Conservation (phyloP, 139 green algal species). For the Ettlia oleoabundans region DNA sequence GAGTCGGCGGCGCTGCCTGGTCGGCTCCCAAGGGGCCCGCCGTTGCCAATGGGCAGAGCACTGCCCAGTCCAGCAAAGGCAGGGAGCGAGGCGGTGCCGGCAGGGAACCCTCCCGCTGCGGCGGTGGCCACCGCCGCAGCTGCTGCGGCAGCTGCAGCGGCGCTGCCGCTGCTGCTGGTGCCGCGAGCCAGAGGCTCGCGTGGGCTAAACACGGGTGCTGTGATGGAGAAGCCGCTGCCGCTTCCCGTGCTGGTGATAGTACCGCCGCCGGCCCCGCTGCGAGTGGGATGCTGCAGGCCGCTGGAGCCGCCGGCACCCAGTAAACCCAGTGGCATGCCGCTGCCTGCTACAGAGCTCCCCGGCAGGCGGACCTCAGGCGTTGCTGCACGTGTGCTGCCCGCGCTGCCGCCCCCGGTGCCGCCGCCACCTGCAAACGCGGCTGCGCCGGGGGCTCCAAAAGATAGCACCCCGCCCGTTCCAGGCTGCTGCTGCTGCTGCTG, state of each 20-base stretch:
- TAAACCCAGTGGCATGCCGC: not conserved
- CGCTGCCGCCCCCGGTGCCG: not conserved
- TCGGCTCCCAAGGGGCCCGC: conserved; percentile 10
- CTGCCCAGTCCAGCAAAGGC: conserved; percentile 7
- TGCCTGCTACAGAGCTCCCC: not conserved
- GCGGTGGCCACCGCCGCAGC: not conserved
- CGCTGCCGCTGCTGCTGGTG: not conserved
- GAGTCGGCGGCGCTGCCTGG: conserved; percentile 1
- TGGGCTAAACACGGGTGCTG: conserved; percentile 21
- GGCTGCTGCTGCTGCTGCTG: conserved; percentile 18
- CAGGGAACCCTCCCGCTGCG: not conserved
- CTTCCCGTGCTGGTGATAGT: not conserved
- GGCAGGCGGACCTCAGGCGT: conserved; percentile 5
- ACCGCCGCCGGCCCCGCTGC: too few species aligned
- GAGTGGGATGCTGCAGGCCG: not conserved
- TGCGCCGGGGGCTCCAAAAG: conserved; percentile 23
- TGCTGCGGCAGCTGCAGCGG: not conserved
- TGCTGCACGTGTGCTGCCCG: not conserved
- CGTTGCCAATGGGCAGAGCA: too few species aligned
- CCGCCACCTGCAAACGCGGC: conserved; percentile 17
- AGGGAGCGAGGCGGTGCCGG: conserved; percentile 7
- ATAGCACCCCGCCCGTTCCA: conserved; percentile 6
- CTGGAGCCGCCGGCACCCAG: not conserved
- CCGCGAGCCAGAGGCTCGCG: not conserved
- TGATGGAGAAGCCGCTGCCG: conserved; percentile 7